Conservation (phyloP, 164 flowering plant species). For the Aristolochia fimbriata region DNA sequence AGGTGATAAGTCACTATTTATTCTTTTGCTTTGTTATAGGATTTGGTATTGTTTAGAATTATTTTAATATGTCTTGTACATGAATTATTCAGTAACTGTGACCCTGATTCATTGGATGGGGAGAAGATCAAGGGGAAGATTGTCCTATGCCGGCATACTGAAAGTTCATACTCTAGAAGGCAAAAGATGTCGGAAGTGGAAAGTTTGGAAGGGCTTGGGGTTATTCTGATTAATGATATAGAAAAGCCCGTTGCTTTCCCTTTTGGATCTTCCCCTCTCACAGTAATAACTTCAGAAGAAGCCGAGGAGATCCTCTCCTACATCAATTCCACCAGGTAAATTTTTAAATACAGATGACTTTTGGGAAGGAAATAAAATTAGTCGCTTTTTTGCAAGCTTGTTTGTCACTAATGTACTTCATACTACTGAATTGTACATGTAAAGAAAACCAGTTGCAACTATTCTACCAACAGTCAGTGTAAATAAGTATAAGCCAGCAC, state of each 20-base stretch:
- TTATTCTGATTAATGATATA: constrained; percentile 29
- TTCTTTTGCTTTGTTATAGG: constrained; percentile 10
- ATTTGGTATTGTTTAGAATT: not conserved
- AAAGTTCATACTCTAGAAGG: constrained; percentile 14
- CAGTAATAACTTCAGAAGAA: constrained; percentile 37
- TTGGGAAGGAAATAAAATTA: not conserved
- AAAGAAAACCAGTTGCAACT: constrained; percentile 57
- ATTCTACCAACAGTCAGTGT: constrained; percentile 41
- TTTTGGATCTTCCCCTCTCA: constrained; percentile 35
- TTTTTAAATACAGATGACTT: not conserved
- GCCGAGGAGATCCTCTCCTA: constrained; percentile 35
- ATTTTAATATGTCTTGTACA: not conserved
- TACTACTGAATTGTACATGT: not conserved
- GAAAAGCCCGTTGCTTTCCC: constrained; percentile 24
- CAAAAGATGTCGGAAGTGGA: constrained; percentile 24
- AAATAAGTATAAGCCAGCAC: constrained; percentile 45
- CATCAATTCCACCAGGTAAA: constrained; percentile 59
- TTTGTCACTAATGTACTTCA: not conserved
- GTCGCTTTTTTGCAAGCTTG: not conserved
- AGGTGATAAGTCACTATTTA: constrained; percentile 7
- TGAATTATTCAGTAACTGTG: constrained; percentile 38
- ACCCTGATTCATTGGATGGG: constrained; percentile 26
- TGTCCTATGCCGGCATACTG: constrained; percentile 39
- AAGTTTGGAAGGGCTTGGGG: constrained; percentile 42
- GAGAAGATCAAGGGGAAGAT: constrained; percentile 51